Evolutionary conservation across 225 moss, liverwort and hornwort genomes (phyloP), one percentile per base, ranked within the genome.

Genomic region (Anthoceros angustus): DNA sequence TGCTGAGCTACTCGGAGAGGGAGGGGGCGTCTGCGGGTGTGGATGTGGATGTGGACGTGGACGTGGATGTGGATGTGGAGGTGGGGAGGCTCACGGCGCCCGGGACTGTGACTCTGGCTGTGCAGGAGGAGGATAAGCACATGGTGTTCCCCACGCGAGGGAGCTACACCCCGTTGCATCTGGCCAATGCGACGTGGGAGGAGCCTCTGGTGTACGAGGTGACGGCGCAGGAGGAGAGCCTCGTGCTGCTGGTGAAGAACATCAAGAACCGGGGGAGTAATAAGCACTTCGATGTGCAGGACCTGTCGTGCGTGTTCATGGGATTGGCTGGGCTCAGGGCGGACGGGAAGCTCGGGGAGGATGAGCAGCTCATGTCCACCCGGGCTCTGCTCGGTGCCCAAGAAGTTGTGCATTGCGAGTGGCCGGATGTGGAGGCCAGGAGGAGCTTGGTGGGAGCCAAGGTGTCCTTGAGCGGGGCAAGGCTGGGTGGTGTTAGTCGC

Each of bases 401-500:
- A 62, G 86, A 86, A 68, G 78, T 82, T 60, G 80, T 83, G 42
- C 68, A 77, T 11, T 86, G 86, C 41, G 76, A 64, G 45, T 67
- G 77, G 63, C 83, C 86, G 0, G 64, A 69, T 32, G 32, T 15
- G 18, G 64, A 71, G 25, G 49, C 63, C 15, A 39, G 76, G 46
- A 42, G 71, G 10, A 41, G 66, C 23, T 65, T 86, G 2, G 42
- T 41, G 20, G 76, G 76, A 8, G 66, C 65, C 42, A 72, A 65
- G 4, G 71, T 86, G 3, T 82, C 72, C 48, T 46, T 86, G 0
- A 66, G 43, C 69, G 66, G 71, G 4, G 79, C 82, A 32, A 76
- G 73, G 55, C 7, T 78, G 24, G 83, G 85, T 18, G 64, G 55
- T 7, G 16, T 69, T 20, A 43, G 82, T 23, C 74, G 68, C 0